Base-by-base conservation (phyloP, 1,139 yeast genomes). In the Geotrichum cucujoidarum region DNA sequence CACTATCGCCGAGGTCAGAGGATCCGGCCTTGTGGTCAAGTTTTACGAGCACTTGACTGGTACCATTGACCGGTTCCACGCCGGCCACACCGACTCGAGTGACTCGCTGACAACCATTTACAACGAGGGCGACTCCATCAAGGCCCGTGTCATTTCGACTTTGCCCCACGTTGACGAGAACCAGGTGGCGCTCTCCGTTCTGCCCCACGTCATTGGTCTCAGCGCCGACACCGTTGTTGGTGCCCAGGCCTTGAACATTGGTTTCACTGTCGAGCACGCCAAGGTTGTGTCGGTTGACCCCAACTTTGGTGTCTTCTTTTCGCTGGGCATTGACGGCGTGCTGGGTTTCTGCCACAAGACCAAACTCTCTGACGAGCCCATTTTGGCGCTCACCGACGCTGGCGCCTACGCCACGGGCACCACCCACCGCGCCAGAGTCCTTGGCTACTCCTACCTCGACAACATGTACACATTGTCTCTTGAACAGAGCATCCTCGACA, bases 1-100 rank as follows among this genome's bases (percentile, higher is more conserved):
- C 4, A 68, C 83, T 34, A 77, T 90, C 31, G 73, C 83, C 25
- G 80, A 79, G 16, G 75, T 81, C 7, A 65, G 75, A 30, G 64
- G 70, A n/a, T 68, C 76, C 35, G 97, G 97, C 54, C 53, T 72
- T 42, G 65, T 71, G 14, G 71, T 78, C 49, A 83, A 80, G 60
- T 80, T 81, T 0, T 81, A 81, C 57, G 97, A 96, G 50, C 69
- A 85, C 53, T 77, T 85, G 20, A 81, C 81, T 55, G 95, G 82
- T 14, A 78, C 92, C 2, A 70, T 88, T 29, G 83, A 79, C 53
- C 68, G 81, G 45, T 71, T 89, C 24, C 95, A 89, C 59, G 64
- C 80, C 40, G 80, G 78, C 38, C 70, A 72, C 14, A 77, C 70
- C 51, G 58, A 60, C 4, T 72, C 71, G 35, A 55, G 64, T 35